Conservation (phyloP, 257 asterid species). For the Linaria vulgaris region DNA sequence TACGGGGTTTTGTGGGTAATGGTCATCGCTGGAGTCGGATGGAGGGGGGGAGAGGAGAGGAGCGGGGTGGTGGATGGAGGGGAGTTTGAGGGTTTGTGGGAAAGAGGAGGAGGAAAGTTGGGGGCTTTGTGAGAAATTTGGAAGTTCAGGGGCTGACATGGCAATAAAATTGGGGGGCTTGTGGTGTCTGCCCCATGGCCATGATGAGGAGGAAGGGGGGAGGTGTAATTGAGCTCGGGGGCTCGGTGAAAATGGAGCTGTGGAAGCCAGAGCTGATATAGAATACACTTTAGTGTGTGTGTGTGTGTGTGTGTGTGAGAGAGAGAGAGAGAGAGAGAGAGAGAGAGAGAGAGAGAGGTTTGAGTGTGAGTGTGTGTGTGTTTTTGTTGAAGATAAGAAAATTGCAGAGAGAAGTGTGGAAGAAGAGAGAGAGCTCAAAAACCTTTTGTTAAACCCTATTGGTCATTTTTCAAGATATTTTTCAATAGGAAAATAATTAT, state of each 20-base stretch:
- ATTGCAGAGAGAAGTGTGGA: too few species aligned
- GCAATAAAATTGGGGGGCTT: conserved; percentile 33
- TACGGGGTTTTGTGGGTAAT: conserved; percentile 36
- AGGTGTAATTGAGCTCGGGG: conserved; percentile 52
- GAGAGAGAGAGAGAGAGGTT: too few species aligned
- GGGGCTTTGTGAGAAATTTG: conserved; percentile 37
- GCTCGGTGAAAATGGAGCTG: conserved; percentile 58
- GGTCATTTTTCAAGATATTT: too few species aligned
- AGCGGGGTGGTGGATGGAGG: conserved; percentile 43
- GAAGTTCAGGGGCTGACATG: conserved; percentile 43
- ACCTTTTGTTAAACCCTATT: too few species aligned
- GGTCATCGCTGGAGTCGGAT: conserved; percentile 58
- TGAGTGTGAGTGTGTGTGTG: too few species aligned
- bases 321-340: too few species aligned
- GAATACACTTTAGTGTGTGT: too few species aligned
- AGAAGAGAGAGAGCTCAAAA: too few species aligned
- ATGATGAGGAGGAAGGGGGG: conserved; percentile 22
- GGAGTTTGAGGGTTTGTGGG: conserved; percentile 64
- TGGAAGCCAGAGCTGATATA: conserved; percentile 66
- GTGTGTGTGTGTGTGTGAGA: too few species aligned
- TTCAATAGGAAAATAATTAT: too few species aligned
- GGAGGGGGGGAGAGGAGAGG: conserved; percentile 53
- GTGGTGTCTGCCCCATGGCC: conserved; percentile 34
- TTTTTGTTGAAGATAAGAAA: too few species aligned
- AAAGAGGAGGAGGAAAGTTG: conserved; percentile 52